These are phyloP conservation scores for Trifolium subterraneum DNA, from an alignment of 306 rosid species.

Conservation along the genomic window DNA sequence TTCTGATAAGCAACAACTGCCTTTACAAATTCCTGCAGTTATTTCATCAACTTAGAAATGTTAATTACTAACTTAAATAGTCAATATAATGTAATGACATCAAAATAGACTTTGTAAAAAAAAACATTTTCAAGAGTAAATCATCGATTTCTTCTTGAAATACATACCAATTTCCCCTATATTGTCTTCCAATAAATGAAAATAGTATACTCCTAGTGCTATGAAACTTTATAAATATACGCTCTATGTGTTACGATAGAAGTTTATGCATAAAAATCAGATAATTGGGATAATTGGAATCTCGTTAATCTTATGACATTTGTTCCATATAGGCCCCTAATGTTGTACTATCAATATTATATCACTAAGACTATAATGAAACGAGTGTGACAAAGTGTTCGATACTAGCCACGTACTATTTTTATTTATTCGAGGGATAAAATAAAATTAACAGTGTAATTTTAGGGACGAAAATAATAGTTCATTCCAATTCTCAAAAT, in stretches of 20 bases:
- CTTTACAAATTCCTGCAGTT: constrained; percentile 82
- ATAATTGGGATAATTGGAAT: too few relatives aligned
- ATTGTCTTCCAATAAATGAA: not conserved
- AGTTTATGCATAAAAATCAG: too few relatives aligned
- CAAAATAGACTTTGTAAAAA: not conserved
- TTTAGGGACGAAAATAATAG: not conserved
- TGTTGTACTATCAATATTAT: too few relatives aligned
- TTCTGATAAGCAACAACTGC: constrained; percentile 83
- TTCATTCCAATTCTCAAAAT: not conserved
- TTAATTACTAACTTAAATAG: not conserved
- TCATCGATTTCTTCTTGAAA: not conserved
- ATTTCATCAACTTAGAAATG: constrained; percentile 8
- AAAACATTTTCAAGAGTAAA: not conserved
- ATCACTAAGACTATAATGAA: too few relatives aligned
- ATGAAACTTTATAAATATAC: too few relatives aligned
- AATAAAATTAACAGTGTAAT: not conserved
- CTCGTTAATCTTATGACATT: too few relatives aligned
- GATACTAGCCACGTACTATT: too few relatives aligned
- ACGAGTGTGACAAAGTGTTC: too few relatives aligned
- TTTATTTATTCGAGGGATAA: too few relatives aligned
- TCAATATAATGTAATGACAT: not conserved
- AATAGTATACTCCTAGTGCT: not conserved
- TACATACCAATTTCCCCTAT: not conserved
- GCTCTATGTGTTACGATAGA: too few relatives aligned
- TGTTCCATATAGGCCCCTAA: too few relatives aligned